phyloP scores from a whole-genome alignment of 1,139 yeast species.

The Wickerhamiella infanticola region DNA sequence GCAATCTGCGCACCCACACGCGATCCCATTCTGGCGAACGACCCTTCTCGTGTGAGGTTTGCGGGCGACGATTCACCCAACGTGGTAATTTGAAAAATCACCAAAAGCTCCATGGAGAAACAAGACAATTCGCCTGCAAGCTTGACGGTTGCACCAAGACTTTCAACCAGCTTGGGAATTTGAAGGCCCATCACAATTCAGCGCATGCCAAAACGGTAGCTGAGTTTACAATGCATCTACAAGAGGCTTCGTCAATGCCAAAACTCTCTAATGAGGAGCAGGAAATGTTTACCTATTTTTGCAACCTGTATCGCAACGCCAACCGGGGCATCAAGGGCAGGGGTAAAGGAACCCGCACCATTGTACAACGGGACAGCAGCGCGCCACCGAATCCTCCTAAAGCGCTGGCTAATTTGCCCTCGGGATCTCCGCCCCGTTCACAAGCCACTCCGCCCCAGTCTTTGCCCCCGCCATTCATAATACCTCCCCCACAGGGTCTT shows the following conservation, averaged over 20 bases:
- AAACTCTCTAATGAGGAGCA: slow-evolving; percentile 37
- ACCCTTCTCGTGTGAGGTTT: slow-evolving; percentile 40
- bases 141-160: slow-evolving; percentile 71
- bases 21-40: slow-evolving; percentile 66
- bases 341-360: slow-evolving; percentile 37
- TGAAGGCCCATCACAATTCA: slow-evolving; percentile 85
- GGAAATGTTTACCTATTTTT: slow-evolving; percentile 58
- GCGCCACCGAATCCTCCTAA: background rate
- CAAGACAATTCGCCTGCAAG: slow-evolving; percentile 66
- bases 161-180: slow-evolving; percentile 81
- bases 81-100: slow-evolving; percentile 88
- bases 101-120: slow-evolving; percentile 59
- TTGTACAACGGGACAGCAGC: slow-evolving; percentile 4
- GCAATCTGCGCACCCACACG: slow-evolving; percentile 72
- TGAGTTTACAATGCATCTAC: slow-evolving; percentile 35
- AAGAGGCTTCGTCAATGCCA: slow-evolving; percentile 9
- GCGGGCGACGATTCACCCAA: slow-evolving; percentile 45
- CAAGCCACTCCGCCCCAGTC: too few relatives aligned
- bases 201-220: slow-evolving; percentile 64
- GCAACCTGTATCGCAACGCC: slow-evolving; percentile 67
- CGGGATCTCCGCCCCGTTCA: background rate
- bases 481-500: background rate
- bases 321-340: slow-evolving; percentile 86
- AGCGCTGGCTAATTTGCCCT: background rate
- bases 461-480: background rate